Evolutionary conservation across 2,329 filamentous ascomycete genomes (phyloP).

Genomic region (Nannizziopsis barbatae): DNA sequence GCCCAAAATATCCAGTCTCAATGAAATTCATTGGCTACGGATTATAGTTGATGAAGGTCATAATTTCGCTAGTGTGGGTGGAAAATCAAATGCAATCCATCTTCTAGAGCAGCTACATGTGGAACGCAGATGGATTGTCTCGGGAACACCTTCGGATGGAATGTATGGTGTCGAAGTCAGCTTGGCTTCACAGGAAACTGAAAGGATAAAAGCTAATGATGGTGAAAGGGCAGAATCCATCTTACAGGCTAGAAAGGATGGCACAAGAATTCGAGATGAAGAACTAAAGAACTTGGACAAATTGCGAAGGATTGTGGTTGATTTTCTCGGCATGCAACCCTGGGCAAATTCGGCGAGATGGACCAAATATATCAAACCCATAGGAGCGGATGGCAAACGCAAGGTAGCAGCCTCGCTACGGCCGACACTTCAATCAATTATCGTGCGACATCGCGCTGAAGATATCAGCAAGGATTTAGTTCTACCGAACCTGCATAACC

Average conservation of each 20-base stretch:
- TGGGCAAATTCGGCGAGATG: slow-evolving; percentile 69
- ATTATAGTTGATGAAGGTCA: slow-evolving; percentile 91
- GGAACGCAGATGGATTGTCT: slow-evolving; percentile 76
- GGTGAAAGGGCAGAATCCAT: slow-evolving; percentile 19
- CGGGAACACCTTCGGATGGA: slow-evolving; percentile 76
- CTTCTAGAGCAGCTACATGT: slow-evolving; percentile 46
- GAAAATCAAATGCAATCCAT: slow-evolving; percentile 47
- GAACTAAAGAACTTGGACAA: slow-evolving; percentile 56
- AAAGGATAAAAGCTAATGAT: background rate
- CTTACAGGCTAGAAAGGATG: slow-evolving; percentile 27
- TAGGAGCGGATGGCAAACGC: slow-evolving; percentile 43
- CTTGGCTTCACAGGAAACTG: slow-evolving; percentile 35
- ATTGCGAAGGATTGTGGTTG: slow-evolving; percentile 52
- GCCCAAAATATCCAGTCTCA: slow-evolving; percentile 42
- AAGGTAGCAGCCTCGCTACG: slow-evolving; percentile 42
- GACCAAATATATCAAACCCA: slow-evolving; percentile 58
- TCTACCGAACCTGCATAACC: slow-evolving; percentile 63
- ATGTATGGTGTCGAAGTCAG: slow-evolving; percentile 64
- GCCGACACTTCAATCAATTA: slow-evolving; percentile 62
- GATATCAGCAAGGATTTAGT: slow-evolving; percentile 55
- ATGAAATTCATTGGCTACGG: slow-evolving; percentile 67
- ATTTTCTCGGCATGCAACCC: slow-evolving; percentile 65
- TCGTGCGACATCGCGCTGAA: slow-evolving; percentile 65
- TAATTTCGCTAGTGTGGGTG: slow-evolving; percentile 57
- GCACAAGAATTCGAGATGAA: slow-evolving; percentile 37